Evolutionary conservation across 2,329 filamentous ascomycete species (phyloP).

Genomic region (Cytospora piceae): DNA sequence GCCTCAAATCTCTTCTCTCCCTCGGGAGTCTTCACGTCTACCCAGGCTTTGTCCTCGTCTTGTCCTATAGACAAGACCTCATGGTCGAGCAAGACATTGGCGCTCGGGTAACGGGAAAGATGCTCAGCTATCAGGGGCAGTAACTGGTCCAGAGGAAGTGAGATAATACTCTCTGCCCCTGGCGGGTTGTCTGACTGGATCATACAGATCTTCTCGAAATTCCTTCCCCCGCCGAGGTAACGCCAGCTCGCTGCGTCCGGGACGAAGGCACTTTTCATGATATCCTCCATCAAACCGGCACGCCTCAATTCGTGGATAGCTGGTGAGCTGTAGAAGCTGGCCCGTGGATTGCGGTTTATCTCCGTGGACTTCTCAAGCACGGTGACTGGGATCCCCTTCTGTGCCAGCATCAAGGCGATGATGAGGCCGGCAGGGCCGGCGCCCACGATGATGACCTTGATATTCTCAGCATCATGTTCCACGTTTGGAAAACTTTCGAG

Average conservation of each 20-base stretch:
- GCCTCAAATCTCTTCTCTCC: slow-evolving; percentile 37
- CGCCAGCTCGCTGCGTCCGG: slow-evolving; percentile 38
- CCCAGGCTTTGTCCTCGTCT: slow-evolving; percentile 39
- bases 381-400: slow-evolving; percentile 34
- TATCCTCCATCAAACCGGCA: slow-evolving; percentile 38
- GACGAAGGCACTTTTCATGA: slow-evolving; percentile 34
- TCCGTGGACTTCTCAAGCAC: slow-evolving; percentile 36
- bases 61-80: slow-evolving; percentile 45
- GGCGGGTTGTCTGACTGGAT: slow-evolving; percentile 25
- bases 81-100: slow-evolving; percentile 44
- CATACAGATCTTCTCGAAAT: slow-evolving; percentile 29
- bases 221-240: slow-evolving; percentile 32
- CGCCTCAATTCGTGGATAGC: slow-evolving; percentile 36
- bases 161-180: slow-evolving; percentile 41
- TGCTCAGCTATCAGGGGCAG: slow-evolving; percentile 46
- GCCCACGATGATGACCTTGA: slow-evolving; percentile 33
- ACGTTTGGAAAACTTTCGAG: accelerated
- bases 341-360: slow-evolving; percentile 39
- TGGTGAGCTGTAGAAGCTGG: slow-evolving; percentile 38
- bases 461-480: not conserved
- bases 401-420: slow-evolving; percentile 33
- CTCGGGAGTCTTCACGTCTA: slow-evolving; percentile 35
- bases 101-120: slow-evolving; percentile 39
- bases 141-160: slow-evolving; percentile 48
- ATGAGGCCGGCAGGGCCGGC: slow-evolving; percentile 34